These are phyloP conservation scores for Lenzites betulinus DNA, from an alignment of 768 basidiomycete genomes.

Conservation along the genomic window DNA sequence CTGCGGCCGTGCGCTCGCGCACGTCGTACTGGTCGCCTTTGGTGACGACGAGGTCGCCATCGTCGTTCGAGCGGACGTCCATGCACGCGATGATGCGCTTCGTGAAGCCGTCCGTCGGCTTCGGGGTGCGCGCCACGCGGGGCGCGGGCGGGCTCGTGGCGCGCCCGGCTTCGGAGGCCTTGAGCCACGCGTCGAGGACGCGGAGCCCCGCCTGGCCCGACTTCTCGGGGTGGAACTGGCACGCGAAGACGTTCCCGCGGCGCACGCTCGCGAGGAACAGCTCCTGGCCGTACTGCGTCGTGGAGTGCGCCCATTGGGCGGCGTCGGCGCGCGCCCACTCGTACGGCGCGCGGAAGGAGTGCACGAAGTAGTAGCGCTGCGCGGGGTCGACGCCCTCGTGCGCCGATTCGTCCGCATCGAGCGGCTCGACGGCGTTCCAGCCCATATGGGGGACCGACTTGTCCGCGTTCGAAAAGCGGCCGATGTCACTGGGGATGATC, in stretches of 20 bases:
- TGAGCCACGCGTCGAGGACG: conserved; percentile 81
- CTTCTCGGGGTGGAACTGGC: conserved; percentile 99
- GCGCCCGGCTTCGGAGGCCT: conserved; percentile 48
- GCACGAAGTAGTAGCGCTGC: conserved; percentile 95
- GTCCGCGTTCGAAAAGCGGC: conserved; percentile 63
- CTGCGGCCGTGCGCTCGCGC: conserved; percentile 54
- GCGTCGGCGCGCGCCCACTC: conserved; percentile 57
- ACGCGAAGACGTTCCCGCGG: conserved; percentile 83
- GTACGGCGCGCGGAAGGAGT: conserved; percentile 89
- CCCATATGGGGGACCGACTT: conserved; percentile 98
- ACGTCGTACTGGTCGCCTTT: conserved; percentile 99
- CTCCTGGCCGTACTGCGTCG: conserved; percentile 94
- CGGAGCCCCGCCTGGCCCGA: conserved; percentile 85
- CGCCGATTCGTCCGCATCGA: conserved; percentile 46
- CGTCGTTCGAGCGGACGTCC: conserved; percentile 95
- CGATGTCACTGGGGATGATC: conserved; percentile 80
- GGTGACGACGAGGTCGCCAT: conserved; percentile 96
- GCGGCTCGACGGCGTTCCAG: conserved; percentile 80
- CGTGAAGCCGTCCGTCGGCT: conserved; percentile 67
- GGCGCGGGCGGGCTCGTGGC: conserved; percentile 37
- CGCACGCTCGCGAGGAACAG: conserved; percentile 85
- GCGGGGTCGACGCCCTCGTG: conserved; percentile 50
- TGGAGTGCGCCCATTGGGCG: conserved; percentile 78
- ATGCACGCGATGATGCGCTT: conserved; percentile 96
- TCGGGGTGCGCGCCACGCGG: conserved; percentile 41